Base-by-base conservation (phyloP, 2,329 filamentous ascomycete genomes). In the Diaporthe amygdali region DNA sequence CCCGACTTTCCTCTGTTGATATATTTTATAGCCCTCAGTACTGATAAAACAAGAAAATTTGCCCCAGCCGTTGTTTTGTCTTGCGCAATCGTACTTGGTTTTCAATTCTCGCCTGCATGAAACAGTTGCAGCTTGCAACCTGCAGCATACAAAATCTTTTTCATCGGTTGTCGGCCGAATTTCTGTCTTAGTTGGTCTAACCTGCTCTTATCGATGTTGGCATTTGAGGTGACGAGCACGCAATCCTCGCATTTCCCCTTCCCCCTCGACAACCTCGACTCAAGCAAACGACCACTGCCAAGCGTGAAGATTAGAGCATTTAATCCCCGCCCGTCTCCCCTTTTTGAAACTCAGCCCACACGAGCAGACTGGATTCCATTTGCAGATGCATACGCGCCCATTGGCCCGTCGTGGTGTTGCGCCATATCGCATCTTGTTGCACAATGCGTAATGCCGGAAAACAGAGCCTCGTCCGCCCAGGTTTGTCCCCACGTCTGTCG, bases 351-450 rank as follows among this genome's bases (percentile, higher is more conserved):
- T 4, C 7, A 41, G 46, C 32, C 61, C 47, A 66, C 25, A 52
- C 63, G 22, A 66, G 20, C 63, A 51, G 34, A 52, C 63, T 66
- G 59, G 66, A 63, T 55, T 39, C 61, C 20, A 69, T 64, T 68
- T 32, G 54, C 32, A 47, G 49, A 51, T 69, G 49, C 20, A 46
- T 71, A 47, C 6, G 25, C n/a, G n/a, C 34, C 54, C 44, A 51
- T 68, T 68, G 64, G 69, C 64, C 27, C n/a, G 22, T 27, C 66
- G 9, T 52, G 30, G 46, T 47, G 63, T 55, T 73, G 69, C 69
- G 68, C 71, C 69, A 73, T 72, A 71, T 72, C 66, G 49, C 69
- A 55, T 44, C 69, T 68, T 59, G 69, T 71, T 71, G 71, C 71
- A 66, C 71, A 72, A 72, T 71, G 64, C 49, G 30, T 44, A 66